Evolutionary conservation across 768 basidiomycete species (phyloP).

Genomic region (Rhizopogon vesiculosus): DNA sequence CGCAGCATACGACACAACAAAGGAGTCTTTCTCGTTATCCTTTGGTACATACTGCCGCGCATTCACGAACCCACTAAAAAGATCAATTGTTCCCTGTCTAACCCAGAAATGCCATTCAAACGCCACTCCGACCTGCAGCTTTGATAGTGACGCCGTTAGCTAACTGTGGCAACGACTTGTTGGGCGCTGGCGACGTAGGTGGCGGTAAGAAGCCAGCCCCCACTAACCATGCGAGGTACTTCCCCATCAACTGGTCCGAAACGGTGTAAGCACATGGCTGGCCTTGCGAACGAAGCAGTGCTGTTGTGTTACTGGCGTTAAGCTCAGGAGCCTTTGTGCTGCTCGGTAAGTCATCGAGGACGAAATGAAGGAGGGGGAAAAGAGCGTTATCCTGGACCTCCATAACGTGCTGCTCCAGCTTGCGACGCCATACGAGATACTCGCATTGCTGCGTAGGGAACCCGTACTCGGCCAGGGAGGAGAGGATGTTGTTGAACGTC

Average conservation of each 20-base stretch:
- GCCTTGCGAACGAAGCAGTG: constrained; percentile 46
- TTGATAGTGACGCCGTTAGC: constrained; percentile 36
- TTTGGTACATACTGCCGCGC: neutral
- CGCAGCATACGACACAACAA: neutral
- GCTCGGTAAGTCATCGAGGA: constrained; percentile 94
- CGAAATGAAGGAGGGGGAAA: constrained; percentile 95
- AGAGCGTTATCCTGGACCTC: constrained; percentile 94
- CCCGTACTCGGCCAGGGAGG: constrained; percentile 71
- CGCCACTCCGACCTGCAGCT: constrained; percentile 68
- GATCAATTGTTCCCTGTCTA: neutral
- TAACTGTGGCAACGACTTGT: constrained; percentile 48
- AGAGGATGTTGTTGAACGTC: constrained; percentile 85
- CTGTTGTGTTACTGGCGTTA: constrained; percentile 80
- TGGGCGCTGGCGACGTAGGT: constrained; percentile 35
- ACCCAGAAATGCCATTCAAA: constrained; percentile 22
- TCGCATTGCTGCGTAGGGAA: constrained; percentile 76
- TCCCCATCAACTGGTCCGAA: constrained; percentile 69
- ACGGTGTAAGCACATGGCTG: constrained; percentile 52
- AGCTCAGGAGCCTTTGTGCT: constrained; percentile 92
- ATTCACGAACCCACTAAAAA: neutral
- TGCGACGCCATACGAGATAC: constrained; percentile 88
- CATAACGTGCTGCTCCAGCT: constrained; percentile 93
- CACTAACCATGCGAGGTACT: constrained; percentile 91
- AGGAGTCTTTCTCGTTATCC: neutral
- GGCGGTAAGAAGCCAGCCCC: constrained; percentile 74